Base-by-base conservation (phyloP, 805 yeast genomes). In the Metschnikowia chrysomelidarum region DNA sequence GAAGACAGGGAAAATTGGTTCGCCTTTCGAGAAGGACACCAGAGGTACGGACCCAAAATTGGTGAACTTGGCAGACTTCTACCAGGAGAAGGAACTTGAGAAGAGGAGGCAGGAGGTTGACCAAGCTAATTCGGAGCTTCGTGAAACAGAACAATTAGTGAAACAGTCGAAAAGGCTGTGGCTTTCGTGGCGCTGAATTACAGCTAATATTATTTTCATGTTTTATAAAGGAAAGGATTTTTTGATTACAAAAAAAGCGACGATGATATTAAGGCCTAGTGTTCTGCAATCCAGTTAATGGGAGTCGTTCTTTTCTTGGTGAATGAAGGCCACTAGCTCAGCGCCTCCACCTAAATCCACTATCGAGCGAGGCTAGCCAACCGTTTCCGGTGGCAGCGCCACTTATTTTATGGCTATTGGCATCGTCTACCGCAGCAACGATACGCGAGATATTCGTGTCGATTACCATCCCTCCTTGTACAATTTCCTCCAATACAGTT, bases 381-480 rank as follows among this genome's bases (percentile, higher is more conserved):
- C 53, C 43, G 30, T 24, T 29, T 13, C 36, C 27, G 5, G 40
- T 30, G 24, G 27, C 30, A 15, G 40, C 40, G 3, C 45, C 54
- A 1, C 64, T 57, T 27, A 44, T 51, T 48, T 67, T 70, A 46
- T 73, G 78, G 33, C 70, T 64, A 53, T 77, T 77, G 19, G 85
- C 82, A 30, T 76, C 83, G 59, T 85, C 95, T 8, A 85, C 85
- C 1, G 93, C 86, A 2, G 77, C 78, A 5, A 93, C 96, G 22
- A 93, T 88, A 41, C 82, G 77, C 17, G 65, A 54, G 14, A 88
- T 87, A 47, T 82, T 87, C 2, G 98, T 89, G 56, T 93, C 98
- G 23, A 93, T 85, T 7, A 93, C 98, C 94, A 93, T 82, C 0
- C 98, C 98, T 17, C 98, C 98, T 57, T 93, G 98, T 1, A 93